These are phyloP conservation scores for Xerocomellus chrysenteron DNA, from an alignment of 768 basidiomycete species.

Conservation along the genomic window DNA sequence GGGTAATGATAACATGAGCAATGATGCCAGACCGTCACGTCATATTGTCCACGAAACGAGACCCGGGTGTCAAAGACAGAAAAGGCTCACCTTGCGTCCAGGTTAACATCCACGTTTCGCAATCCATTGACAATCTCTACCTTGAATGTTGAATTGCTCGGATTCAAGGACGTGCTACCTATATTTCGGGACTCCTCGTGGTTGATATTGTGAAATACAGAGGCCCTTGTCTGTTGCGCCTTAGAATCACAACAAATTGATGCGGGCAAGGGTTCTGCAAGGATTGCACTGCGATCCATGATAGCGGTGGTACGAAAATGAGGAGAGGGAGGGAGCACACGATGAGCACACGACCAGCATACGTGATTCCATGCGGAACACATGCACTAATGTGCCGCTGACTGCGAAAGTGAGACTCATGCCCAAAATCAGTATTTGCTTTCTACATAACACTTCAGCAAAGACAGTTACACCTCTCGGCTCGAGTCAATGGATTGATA, in stretches of 20 bases:
- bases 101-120: slow-evolving; percentile 49
- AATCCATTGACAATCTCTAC: slow-evolving; percentile 58
- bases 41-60: slow-evolving; percentile 34
- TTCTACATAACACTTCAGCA: background rate
- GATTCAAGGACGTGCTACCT: slow-evolving; percentile 34
- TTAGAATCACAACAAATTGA: slow-evolving; percentile 4
- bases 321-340: slow-evolving; percentile 15
- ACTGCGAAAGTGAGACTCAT: no score
- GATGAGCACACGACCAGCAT: slow-evolving; percentile 29
- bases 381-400: background rate
- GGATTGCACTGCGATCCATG: slow-evolving; percentile 15
- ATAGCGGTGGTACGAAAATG: slow-evolving; percentile 2
- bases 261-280: slow-evolving; percentile 10
- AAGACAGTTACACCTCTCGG: background rate
- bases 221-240: background rate
- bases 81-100: slow-evolving; percentile 70
- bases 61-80: slow-evolving; percentile 25
- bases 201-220: slow-evolving; percentile 8
- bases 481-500: background rate
- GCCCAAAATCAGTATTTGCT: no score
- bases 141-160: slow-evolving; percentile 39
- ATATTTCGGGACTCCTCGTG: slow-evolving; percentile 21
- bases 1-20: slow-evolving; percentile 20
- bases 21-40: slow-evolving; percentile 37
- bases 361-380: background rate